Evolutionary conservation across 2,329 filamentous ascomycete genomes (phyloP).

Genomic region (Knufia fluminis): DNA sequence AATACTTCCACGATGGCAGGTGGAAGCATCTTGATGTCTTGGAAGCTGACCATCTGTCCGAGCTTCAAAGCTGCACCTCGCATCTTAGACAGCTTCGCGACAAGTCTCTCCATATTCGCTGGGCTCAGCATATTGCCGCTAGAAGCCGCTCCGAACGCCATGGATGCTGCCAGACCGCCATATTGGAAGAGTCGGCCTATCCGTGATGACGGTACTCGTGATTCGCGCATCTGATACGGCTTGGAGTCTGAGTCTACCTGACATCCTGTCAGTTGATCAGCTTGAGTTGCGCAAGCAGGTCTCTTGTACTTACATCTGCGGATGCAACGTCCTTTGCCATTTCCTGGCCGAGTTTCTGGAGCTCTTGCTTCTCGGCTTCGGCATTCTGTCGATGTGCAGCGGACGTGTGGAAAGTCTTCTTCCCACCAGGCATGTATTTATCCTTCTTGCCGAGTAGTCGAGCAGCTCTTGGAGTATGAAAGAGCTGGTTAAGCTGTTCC

Average conservation of each 20-base stretch:
- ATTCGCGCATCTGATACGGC: conserved; percentile 70
- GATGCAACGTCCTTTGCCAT: conserved; percentile 36
- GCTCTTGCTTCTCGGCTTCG: conserved; percentile 29
- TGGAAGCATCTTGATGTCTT: conserved; percentile 92
- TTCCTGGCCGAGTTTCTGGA: conserved; percentile 39
- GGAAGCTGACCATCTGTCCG: conserved; percentile 96
- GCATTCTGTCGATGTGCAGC: conserved; percentile 13
- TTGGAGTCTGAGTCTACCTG: conserved; percentile 27
- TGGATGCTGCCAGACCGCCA: conserved; percentile 80
- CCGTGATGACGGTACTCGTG: conserved; percentile 78
- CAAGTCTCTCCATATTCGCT: conserved; percentile 84
- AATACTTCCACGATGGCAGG: conserved; percentile 78
- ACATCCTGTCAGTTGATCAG: conserved; percentile 40
- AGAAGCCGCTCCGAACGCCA: conserved; percentile 84
- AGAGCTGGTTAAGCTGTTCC: conserved; percentile 52
- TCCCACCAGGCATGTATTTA: conserved; percentile 20
- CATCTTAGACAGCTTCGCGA: conserved; percentile 90
- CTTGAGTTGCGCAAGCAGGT: conserved; percentile 15
- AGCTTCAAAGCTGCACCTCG: conserved; percentile 92
- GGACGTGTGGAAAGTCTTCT: conserved; percentile 14
- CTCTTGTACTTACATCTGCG: conserved; percentile 20
- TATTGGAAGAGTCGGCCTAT: conserved; percentile 91
- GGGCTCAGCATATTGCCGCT: conserved; percentile 78
- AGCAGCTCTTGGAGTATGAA: conserved; percentile 49
- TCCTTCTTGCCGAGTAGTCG: conserved; percentile 43